Evolutionary conservation across 2,329 filamentous ascomycete genomes (phyloP).

Genomic region (Talaromyces islandicus): DNA sequence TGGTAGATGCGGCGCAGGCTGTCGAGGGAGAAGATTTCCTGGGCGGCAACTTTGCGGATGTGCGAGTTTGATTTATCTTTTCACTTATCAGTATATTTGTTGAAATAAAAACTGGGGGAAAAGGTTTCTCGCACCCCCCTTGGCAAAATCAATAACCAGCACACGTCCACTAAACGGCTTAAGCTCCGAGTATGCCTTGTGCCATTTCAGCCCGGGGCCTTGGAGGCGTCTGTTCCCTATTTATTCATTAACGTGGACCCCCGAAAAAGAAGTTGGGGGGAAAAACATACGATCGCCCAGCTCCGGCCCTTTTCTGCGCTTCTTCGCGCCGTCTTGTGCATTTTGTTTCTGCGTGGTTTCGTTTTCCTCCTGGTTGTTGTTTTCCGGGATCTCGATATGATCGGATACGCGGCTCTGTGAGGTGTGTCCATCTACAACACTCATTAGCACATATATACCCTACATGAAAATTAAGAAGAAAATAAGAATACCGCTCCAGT

Average conservation of each 20-base stretch:
- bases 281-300: neutral
- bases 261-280: neutral
- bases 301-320: neutral
- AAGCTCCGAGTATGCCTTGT: conserved; percentile 25
- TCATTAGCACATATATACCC: neutral
- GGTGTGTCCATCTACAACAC: neutral
- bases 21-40: conserved; percentile 43
- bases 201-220: conserved; percentile 28
- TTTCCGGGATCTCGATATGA: conserved; percentile 3
- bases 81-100: neutral
- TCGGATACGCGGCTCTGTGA: conserved; percentile 7
- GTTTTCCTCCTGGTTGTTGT: neutral
- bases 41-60: conserved; percentile 40
- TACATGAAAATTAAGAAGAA: neutral
- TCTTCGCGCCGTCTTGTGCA: neutral
- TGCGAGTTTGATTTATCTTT: conserved; percentile 31
- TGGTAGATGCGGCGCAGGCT: conserved; percentile 41
- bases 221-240: conserved; percentile 6
- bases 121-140: conserved; percentile 17
- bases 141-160: conserved; percentile 47
- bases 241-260: neutral
- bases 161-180: conserved; percentile 36
- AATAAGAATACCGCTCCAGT: conserved; percentile 3
- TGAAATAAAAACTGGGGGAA: neutral
- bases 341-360: neutral